Conservation (phyloP, 495 filamentous ascomycete genomes). For the Cryomyces antarcticus region DNA sequence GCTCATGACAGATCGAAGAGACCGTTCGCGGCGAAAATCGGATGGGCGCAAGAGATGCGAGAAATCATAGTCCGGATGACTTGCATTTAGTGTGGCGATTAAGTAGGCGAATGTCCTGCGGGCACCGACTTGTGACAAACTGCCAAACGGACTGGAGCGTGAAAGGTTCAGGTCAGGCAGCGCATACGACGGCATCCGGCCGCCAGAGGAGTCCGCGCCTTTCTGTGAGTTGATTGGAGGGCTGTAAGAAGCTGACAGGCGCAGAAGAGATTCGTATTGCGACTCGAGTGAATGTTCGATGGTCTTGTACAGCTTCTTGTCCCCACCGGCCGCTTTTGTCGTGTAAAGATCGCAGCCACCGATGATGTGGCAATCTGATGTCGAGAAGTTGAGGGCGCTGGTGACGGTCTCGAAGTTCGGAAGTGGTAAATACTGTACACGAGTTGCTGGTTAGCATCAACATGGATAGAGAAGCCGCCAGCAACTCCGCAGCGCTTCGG, state of each 20-base stretch:
- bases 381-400: slow-evolving; percentile 81
- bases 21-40: slow-evolving; percentile 68
- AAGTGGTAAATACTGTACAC: slow-evolving; percentile 56
- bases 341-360: slow-evolving; percentile 93
- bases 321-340: slow-evolving; percentile 79
- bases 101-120: slow-evolving; percentile 87
- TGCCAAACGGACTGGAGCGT: slow-evolving; percentile 76
- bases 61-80: slow-evolving; percentile 95
- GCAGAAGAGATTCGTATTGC: slow-evolving; percentile 71
- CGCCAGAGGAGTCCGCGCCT: slow-evolving; percentile 29
- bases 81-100: slow-evolving; percentile 94
- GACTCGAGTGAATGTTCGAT: slow-evolving; percentile 77
- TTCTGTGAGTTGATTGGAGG: slow-evolving; percentile 42
- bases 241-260: slow-evolving; percentile 61
- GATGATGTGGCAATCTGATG: slow-evolving; percentile 68
- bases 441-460: background rate
- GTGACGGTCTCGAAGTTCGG: slow-evolving; percentile 75
- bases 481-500: no score
- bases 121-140: slow-evolving; percentile 64
- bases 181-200: no score
- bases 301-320: slow-evolving; percentile 91
- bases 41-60: slow-evolving; percentile 68
- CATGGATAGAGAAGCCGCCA: background rate
- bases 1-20: slow-evolving; percentile 56
- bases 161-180: slow-evolving; percentile 66